phyloP scores from a whole-genome alignment of 2,329 filamentous ascomycete species.

The Xylaria sp. region DNA sequence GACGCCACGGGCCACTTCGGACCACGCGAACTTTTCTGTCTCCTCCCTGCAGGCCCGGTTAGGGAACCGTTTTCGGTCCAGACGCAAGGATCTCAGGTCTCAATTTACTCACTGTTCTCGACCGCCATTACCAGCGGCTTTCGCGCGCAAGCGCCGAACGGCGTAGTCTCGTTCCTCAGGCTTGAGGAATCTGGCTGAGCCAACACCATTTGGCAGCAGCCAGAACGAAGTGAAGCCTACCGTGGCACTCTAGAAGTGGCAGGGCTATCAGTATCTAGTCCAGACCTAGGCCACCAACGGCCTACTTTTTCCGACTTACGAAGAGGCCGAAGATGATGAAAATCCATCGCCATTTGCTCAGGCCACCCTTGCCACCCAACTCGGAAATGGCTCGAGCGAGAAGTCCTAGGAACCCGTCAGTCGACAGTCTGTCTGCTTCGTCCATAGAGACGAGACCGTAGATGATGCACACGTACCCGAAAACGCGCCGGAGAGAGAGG shows the following conservation, averaged over 20 bases:
- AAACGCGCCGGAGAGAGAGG: constrained; percentile 73
- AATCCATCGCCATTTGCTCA: constrained; percentile 71
- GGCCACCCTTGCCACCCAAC: constrained; percentile 65
- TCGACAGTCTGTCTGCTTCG: background rate
- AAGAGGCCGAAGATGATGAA: constrained; percentile 70
- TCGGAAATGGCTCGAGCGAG: constrained; percentile 69
- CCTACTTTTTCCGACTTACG: constrained; percentile 48
- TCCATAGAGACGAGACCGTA: background rate
- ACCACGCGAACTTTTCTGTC: constrained; percentile 67
- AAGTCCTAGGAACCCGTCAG: constrained; percentile 54
- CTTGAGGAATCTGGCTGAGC: constrained; percentile 65
- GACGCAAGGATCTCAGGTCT: background rate
- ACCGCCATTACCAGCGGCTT: constrained; percentile 44
- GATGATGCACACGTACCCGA: constrained; percentile 56
- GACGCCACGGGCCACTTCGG: constrained; percentile 70
- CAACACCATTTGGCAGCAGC: constrained; percentile 66
- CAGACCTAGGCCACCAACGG: too few species aligned
- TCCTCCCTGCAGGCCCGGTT: constrained; percentile 41
- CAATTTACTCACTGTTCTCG: constrained; percentile 49
- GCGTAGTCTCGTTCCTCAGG: constrained; percentile 63
- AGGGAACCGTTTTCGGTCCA: constrained; percentile 31
- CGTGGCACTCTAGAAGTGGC: constrained; percentile 59
- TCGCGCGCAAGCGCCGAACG: constrained; percentile 56
- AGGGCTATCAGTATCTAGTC: constrained; percentile 15
- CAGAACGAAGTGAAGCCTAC: constrained; percentile 64